Evolutionary conservation across 2,329 filamentous ascomycete species (phyloP).

Genomic region (Epichloe glyceriae): DNA sequence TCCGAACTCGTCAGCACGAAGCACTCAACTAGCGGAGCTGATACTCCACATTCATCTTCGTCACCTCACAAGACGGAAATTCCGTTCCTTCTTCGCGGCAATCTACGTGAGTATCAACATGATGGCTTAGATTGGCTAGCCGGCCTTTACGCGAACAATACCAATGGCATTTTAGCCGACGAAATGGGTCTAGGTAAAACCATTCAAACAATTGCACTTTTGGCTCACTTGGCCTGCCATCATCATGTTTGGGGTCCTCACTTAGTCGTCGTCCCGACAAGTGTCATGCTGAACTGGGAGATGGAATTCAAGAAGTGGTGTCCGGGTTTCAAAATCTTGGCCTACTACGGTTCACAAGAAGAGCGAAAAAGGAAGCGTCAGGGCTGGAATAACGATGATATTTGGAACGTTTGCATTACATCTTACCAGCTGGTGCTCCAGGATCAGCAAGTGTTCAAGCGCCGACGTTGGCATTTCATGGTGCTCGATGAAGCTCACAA

Average conservation of each 20-base stretch:
- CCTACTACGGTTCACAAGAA: slow-evolving; percentile 89
- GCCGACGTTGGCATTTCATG: slow-evolving; percentile 92
- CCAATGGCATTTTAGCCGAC: slow-evolving; percentile 92
- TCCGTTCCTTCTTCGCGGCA: slow-evolving; percentile 75
- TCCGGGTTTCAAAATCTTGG: slow-evolving; percentile 93
- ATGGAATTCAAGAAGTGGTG: slow-evolving; percentile 99
- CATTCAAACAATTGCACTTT: slow-evolving; percentile 88
- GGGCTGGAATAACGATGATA: slow-evolving; percentile 85
- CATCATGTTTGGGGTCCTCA: slow-evolving; percentile 94
- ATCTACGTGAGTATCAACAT: slow-evolving; percentile 88
- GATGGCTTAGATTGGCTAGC: slow-evolving; percentile 96
- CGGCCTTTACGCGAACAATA: slow-evolving; percentile 79
- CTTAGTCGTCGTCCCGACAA: slow-evolving; percentile 90
- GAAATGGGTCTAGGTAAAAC: slow-evolving; percentile 99
- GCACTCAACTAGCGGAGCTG: slow-evolving; percentile 18
- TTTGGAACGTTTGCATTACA: slow-evolving; percentile 96
- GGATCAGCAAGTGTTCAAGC: slow-evolving; percentile 86
- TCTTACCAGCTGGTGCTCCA: slow-evolving; percentile 94
- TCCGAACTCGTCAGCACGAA: slow-evolving; percentile 21
- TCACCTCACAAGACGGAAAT: slow-evolving; percentile 51
- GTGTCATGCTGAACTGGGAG: slow-evolving; percentile 98
- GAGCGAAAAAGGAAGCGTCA: slow-evolving; percentile 83
- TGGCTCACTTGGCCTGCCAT: slow-evolving; percentile 83
- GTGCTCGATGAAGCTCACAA: slow-evolving; percentile 97
- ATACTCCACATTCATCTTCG: slow-evolving; percentile 17